Conservation (phyloP, 108 stramenopile species). For the Nitzschia putrida region DNA sequence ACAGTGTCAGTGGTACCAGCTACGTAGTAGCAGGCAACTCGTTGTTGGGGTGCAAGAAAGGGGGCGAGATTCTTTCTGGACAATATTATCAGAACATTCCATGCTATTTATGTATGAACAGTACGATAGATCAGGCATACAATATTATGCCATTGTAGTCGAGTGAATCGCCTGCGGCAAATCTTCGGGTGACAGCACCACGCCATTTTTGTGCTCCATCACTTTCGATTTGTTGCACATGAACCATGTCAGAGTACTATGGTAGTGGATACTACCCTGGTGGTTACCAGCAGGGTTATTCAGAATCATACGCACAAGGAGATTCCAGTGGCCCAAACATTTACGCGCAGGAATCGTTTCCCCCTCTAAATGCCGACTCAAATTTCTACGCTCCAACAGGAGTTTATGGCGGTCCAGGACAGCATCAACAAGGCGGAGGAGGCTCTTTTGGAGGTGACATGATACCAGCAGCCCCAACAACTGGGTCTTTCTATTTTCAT, state of each 20-base stretch:
- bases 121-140: too few species aligned
- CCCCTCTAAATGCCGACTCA: too few species aligned
- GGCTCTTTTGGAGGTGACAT: neutral
- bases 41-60: too few species aligned
- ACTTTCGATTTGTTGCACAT: neutral
- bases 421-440: neutral
- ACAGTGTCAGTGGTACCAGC: too few species aligned
- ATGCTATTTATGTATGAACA: too few species aligned
- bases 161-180: neutral
- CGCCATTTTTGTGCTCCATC: neutral
- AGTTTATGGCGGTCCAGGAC: neutral
- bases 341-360: too few species aligned
- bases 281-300: neutral
- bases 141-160: too few species aligned
- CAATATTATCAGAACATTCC: too few species aligned
- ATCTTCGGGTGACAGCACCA: neutral
- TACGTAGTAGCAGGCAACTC: too few species aligned
- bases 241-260: neutral
- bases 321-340: too few species aligned
- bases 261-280: neutral
- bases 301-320: neutral
- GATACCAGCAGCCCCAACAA: neutral
- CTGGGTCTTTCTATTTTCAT: conserved; percentile 28
- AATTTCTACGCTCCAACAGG: too few species aligned
- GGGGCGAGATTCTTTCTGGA: too few species aligned